Evolutionary conservation across 768 basidiomycete species (phyloP).

Genomic region (Mycena alexandri): DNA sequence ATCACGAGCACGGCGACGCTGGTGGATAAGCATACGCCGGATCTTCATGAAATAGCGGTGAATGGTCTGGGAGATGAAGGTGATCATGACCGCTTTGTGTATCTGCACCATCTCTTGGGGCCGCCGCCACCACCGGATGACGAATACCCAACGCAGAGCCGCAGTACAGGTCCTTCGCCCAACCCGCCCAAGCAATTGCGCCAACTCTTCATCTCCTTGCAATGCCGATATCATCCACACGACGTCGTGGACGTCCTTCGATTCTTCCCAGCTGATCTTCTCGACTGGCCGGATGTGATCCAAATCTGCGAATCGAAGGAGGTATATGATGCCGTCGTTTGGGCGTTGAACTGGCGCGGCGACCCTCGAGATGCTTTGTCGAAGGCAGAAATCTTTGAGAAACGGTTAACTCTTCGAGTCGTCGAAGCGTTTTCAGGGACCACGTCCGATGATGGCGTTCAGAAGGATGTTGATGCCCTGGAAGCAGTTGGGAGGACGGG

Average conservation of each 20-base stretch:
- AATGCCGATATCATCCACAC: conserved; percentile 78
- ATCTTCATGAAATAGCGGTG: conserved; percentile 75
- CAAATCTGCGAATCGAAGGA: conserved; percentile 74
- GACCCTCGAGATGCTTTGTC: conserved; percentile 73
- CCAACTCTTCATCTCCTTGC: conserved; percentile 76
- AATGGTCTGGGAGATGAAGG: conserved; percentile 57
- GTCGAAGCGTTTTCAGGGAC: conserved; percentile 51
- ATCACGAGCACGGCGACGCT: conserved; percentile 78
- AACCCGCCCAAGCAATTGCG: conserved; percentile 65
- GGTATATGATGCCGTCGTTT: conserved; percentile 84
- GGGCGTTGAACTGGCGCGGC: conserved; percentile 79
- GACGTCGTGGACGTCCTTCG: conserved; percentile 74
- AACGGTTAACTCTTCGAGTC: conserved; percentile 60
- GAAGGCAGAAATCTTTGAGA: conserved; percentile 73
- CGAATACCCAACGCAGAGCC: conserved; percentile 46
- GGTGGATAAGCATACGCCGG: conserved; percentile 76
- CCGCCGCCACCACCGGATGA: conserved; percentile 60
- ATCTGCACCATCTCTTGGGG: conserved; percentile 81
- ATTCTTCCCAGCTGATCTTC: conserved; percentile 60
- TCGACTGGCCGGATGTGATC: conserved; percentile 70
- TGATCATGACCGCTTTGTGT: conserved; percentile 74
- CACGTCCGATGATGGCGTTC: conserved; percentile 43
- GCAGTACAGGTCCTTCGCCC: conserved; percentile 50
- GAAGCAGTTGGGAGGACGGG: conserved; percentile 71
- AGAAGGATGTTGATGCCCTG: conserved; percentile 61